Base-by-base conservation (phyloP, 169 alveolate species). In the Eimeria praecox region DNA sequence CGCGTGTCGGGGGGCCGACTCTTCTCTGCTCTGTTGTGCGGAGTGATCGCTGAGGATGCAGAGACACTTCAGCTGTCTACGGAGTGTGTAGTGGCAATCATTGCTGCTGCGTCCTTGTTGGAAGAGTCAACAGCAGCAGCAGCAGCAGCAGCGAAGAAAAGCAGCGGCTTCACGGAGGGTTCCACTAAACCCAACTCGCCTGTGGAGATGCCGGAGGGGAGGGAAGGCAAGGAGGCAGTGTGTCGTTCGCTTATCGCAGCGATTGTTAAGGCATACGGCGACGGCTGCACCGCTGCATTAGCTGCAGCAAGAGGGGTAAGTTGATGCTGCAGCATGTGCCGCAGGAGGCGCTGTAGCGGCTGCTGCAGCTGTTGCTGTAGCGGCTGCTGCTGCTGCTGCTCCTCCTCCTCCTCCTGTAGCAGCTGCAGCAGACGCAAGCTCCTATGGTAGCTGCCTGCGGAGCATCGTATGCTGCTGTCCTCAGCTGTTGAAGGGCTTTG, bases 221-320 rank as follows among this genome's bases (percentile, higher is more conserved):
- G 89, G 6, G 56, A 30, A 0, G 56, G 78, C 92, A 54, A 24
- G 20, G 77, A 35, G 38, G 77, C 54, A 33, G 77, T 54, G 14
- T 22, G 52, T 66, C 78, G 78, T 8, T 14, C 78, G 27, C 92
- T 85, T 27, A 12, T 85, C 33, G 77, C 78, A 4, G 49, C 92
- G 42, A 56, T 85, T 22, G 92, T 85, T 22, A 49, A 54, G 40
- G 92, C 77, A 18, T 85, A 85, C 77, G 92, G 92, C 14, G 56
- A 85, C 24, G 92, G 92, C 78, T 85, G 92, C 92, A 52, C 52
- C 35, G 77, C 92, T 22, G 92, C 92, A 3, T 10, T 85, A 35
- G 56, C 92, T 56, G 92, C 92, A 56, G 92, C 92, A 85, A 85
- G 62, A 85, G 92, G 56, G 27, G 92, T 85, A 49, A 54, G 92